phyloP scores from a whole-genome alignment of 495 filamentous ascomycete species.

The Delitschia confertaspora region DNA sequence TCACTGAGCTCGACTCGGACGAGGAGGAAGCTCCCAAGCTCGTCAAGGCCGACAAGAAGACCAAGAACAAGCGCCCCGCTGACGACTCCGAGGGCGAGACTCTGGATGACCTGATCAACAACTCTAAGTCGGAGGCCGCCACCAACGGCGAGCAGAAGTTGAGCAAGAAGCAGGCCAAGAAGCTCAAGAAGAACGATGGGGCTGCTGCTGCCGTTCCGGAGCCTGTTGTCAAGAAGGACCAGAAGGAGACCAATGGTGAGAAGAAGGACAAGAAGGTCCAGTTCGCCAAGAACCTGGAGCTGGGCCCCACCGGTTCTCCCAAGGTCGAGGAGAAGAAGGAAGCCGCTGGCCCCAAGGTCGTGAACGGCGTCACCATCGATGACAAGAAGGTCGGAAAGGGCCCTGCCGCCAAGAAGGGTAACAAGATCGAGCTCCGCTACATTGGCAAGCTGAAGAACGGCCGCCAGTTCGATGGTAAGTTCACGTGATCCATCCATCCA shows the following conservation, averaged over 20 bases:
- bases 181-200: constrained; percentile 95
- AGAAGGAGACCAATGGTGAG: constrained; percentile 44
- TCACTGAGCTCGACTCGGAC: constrained; percentile 78
- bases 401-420: constrained; percentile 70
- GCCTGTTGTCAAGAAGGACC: constrained; percentile 45
- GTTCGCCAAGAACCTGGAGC: constrained; percentile 97
- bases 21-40: constrained; percentile 72
- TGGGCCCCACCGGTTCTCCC: constrained; percentile 66
- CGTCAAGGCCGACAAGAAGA: constrained; percentile 41
- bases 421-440: constrained; percentile 85
- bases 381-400: constrained; percentile 89
- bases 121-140: constrained; percentile 45
- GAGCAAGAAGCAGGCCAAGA: constrained; percentile 97
- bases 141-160: constrained; percentile 54
- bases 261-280: constrained; percentile 92
- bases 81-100: constrained; percentile 49
- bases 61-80: constrained; percentile 70
- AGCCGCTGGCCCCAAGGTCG: constrained; percentile 50
- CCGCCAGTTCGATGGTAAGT: constrained; percentile 87
- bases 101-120: constrained; percentile 69
- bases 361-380: constrained; percentile 83
- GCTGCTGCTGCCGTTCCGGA: constrained; percentile 53
- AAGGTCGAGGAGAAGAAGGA: constrained; percentile 39
- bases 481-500: neutral
- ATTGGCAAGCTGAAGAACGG: constrained; percentile 87